Base-by-base conservation (phyloP, 2,329 filamentous ascomycete genomes). In the Colletotrichum kahawae region DNA sequence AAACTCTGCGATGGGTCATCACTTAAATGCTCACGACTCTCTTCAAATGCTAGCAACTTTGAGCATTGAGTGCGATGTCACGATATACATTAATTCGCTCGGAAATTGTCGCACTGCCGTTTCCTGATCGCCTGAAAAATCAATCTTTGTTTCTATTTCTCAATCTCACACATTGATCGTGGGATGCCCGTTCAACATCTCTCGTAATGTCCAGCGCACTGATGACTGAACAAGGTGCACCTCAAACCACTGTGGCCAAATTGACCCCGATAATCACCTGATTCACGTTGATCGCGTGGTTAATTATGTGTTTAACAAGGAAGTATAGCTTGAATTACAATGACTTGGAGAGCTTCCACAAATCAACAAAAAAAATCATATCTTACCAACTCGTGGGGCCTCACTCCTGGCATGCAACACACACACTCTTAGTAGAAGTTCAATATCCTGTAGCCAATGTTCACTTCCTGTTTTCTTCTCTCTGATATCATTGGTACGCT, bases 111-210 rank as follows among this genome's bases (percentile, higher is more conserved):
- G 14, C 8, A 1, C 5, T 21, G 5, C 10, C 5, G 12, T 51
- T 51, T 1, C 7, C 7, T 51, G 18, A n/a, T 48, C 1, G 5
- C 8, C 10, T 12, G 9, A 3, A 43, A 10, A 10, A 10, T 5
- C 24, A 0, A 18, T 18, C 5, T 0, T 9, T 16, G 8, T 43
- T 43, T 3, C 16, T 1, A 0, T 6, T 4, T 21, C 21, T 51
- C 3, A 4, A 51, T 4, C 7, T 51, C 43, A 5, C 43, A 13
- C 7, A 13, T 51, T 21, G 12, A 13, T 1, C 13, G 10, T 21
- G 7, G 2, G 43, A 51, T n/a, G 10, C 2, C 43, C 43, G 2
- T 21, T 4, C 43, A 21, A 21, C 7, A 21, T 2, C 43, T 1
- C 4, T 24, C 6, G 10, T 7, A 2, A 24, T 1, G 21, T 7